These are phyloP conservation scores for Melampsora larici-populina DNA, from an alignment of 1,284 basidiomycete species.

Conservation along the genomic window DNA sequence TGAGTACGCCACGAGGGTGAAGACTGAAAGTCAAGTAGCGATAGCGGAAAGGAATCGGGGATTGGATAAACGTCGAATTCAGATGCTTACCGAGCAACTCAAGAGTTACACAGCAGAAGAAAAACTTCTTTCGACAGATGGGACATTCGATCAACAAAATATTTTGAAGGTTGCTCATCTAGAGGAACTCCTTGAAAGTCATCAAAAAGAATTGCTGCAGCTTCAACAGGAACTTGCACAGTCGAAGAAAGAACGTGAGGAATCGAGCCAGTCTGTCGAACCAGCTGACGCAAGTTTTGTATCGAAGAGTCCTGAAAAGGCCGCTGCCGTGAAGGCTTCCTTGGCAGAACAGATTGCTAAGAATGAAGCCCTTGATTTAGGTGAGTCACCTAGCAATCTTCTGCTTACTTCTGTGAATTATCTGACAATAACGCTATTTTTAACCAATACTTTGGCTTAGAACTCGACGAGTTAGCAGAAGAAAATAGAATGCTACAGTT, in stretches of 20 bases:
- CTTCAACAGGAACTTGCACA: constrained; percentile 25
- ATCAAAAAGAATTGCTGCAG: constrained; percentile 28
- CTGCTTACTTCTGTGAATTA: not conserved
- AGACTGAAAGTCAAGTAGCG: constrained; percentile 21
- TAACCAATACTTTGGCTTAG: not conserved
- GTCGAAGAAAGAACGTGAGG: constrained; percentile 19
- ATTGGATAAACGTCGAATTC: constrained; percentile 25
- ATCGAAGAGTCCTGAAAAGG: constrained; percentile 21
- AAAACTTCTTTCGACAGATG: constrained; percentile 23
- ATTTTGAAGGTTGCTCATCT: constrained; percentile 15
- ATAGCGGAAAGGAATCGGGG: constrained; percentile 27
- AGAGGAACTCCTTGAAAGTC: constrained; percentile 27
- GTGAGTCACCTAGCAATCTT: not conserved
- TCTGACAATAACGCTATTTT: not conserved
- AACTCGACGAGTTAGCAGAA: constrained; percentile 35
- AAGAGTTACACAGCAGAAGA: constrained; percentile 40
- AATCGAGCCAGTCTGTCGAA: not conserved
- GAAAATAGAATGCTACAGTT: constrained; percentile 39
- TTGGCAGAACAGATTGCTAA: constrained; percentile 37
- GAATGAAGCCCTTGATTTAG: constrained; percentile 37
- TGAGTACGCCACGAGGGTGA: constrained; percentile 24
- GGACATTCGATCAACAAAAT: constrained; percentile 28
- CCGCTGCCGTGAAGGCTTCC: constrained; percentile 19
- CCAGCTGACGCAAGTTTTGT: constrained; percentile 3
- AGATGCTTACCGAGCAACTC: constrained; percentile 42